phyloP scores from a whole-genome alignment of 441 rosid genomes.

The Euphorbia corollata region DNA sequence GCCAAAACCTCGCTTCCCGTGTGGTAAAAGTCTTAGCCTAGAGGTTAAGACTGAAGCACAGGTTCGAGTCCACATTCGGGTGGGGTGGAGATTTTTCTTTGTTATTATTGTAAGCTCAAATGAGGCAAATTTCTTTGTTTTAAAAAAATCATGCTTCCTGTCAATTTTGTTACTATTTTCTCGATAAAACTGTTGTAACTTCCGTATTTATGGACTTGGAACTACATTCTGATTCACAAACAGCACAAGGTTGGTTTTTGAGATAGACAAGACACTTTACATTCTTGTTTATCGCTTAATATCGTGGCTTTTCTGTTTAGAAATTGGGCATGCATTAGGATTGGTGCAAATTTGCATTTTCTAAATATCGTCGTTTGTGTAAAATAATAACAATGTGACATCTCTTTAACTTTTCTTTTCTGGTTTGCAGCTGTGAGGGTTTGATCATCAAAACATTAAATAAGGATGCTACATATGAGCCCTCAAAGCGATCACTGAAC shows the following conservation, averaged over 20 bases:
- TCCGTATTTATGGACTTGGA: background rate
- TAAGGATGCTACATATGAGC: conserved; percentile 91
- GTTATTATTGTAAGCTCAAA: too few species aligned
- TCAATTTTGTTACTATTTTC: background rate
- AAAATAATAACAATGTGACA: background rate
- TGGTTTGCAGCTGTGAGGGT: conserved; percentile 81
- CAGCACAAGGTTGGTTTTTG: background rate
- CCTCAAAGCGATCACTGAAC: conserved; percentile 80
- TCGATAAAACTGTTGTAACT: background rate
- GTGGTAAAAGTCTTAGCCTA: too few species aligned
- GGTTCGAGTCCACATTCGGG: too few species aligned
- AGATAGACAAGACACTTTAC: background rate
- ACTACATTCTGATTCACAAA: too few species aligned
- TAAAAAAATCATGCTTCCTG: background rate
- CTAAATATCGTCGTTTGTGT: background rate
- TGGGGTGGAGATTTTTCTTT: too few species aligned
- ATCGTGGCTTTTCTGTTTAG: background rate
- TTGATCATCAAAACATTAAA: conserved; percentile 82
- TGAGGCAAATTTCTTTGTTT: too few species aligned
- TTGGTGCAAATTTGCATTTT: background rate
- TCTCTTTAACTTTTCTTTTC: background rate
- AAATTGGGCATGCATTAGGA: background rate
- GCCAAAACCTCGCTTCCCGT: too few species aligned
- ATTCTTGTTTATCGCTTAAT: background rate
- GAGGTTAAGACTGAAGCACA: too few species aligned